These are phyloP conservation scores for Xylaria digitata DNA, from an alignment of 2,329 filamentous ascomycete species.

Conservation along the genomic window DNA sequence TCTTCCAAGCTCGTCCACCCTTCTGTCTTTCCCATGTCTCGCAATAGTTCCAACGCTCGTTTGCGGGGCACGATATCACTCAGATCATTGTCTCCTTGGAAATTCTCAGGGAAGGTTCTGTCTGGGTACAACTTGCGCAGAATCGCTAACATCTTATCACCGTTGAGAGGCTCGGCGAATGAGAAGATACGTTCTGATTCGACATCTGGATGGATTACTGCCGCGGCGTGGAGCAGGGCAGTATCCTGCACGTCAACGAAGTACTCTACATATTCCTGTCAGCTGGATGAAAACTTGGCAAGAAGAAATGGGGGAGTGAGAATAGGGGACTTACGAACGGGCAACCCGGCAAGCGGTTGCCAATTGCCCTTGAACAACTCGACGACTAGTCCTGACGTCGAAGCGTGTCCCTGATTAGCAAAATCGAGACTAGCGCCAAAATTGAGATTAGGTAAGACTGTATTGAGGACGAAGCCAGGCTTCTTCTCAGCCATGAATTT, in stretches of 20 bases:
- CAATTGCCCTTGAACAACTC: conserved; percentile 33
- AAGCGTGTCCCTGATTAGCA: conserved; percentile 36
- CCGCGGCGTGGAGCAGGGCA: conserved; percentile 64
- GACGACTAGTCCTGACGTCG: conserved; percentile 29
- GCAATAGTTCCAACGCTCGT: conserved; percentile 39
- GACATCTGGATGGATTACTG: conserved; percentile 58
- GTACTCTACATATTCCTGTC: conserved; percentile 51
- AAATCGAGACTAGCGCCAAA: conserved; percentile 40
- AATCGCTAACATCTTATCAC: conserved; percentile 54
- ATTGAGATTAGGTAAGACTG: conserved; percentile 42
- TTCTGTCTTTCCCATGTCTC: conserved; percentile 36
- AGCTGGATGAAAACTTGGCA: background rate
- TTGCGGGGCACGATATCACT: conserved; percentile 37
- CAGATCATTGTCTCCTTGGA: conserved; percentile 32
- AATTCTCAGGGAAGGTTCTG: conserved; percentile 35
- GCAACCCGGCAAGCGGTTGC: conserved; percentile 15
- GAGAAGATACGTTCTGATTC: conserved; percentile 64
- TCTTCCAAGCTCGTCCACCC: conserved; percentile 41
- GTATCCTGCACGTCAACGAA: conserved; percentile 61
- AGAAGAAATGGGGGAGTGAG: too few species aligned
- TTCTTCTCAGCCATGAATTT: conserved; percentile 40
- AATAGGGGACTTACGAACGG: conserved; percentile 31
- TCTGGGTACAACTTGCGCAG: conserved; percentile 41
- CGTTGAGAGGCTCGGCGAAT: conserved; percentile 60
- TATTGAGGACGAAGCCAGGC: conserved; percentile 38